These are phyloP conservation scores for Picocystis sp. DNA, from an alignment of 163 green algal genomes.

Conservation along the genomic window DNA sequence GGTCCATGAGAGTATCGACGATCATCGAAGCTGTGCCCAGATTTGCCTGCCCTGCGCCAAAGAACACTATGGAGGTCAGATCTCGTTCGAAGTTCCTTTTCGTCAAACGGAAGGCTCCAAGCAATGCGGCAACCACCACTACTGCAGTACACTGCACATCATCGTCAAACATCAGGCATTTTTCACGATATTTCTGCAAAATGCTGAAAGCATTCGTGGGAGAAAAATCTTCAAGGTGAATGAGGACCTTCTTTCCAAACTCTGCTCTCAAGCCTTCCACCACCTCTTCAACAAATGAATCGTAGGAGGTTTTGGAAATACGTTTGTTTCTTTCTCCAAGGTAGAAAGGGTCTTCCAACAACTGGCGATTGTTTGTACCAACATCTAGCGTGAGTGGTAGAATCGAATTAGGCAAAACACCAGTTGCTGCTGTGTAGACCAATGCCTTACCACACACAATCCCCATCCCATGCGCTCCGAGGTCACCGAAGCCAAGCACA, in stretches of 20 bases:
- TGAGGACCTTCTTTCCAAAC: constrained; percentile 26
- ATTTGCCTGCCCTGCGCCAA: constrained; percentile 48
- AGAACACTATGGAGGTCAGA: constrained; percentile 28
- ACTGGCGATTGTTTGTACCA: constrained; percentile 31
- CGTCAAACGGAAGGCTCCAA: constrained; percentile 30
- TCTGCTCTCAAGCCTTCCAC: constrained; percentile 21
- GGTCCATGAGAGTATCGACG: constrained; percentile 20
- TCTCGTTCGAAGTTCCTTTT: constrained; percentile 17
- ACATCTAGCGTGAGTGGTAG: constrained; percentile 55
- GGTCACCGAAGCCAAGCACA: constrained; percentile 31
- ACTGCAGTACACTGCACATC: constrained; percentile 62
- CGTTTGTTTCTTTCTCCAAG: constrained; percentile 38
- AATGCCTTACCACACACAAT: constrained; percentile 39
- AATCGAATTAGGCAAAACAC: constrained; percentile 32
- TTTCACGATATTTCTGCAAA: constrained; percentile 28
- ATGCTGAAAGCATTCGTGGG: constrained; percentile 38
- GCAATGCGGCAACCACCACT: constrained; percentile 25
- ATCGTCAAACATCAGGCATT: constrained; percentile 48
- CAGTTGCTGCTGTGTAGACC: constrained; percentile 45
- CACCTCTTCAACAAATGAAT: constrained; percentile 24
- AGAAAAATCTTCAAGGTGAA: constrained; percentile 57
- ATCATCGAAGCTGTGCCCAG: constrained; percentile 33
- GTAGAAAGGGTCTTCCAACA: constrained; percentile 42
- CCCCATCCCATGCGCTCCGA: constrained; percentile 56
- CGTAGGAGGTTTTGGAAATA: constrained; percentile 26